phyloP scores from a whole-genome alignment of 805 yeast genomes.

The Ogataea haglerorum region DNA sequence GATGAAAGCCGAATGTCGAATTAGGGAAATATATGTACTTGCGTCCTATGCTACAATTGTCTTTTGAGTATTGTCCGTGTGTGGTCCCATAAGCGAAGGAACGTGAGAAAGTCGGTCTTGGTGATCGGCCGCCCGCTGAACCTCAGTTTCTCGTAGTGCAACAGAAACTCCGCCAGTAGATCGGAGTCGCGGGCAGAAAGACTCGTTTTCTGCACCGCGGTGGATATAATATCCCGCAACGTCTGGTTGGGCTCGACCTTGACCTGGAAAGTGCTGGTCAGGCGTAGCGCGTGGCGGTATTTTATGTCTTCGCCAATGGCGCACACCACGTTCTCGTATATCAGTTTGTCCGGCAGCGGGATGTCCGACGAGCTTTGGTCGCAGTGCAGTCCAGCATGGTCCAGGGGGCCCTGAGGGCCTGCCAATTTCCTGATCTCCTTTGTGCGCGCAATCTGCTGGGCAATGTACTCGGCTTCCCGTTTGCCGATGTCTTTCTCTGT shows the following conservation, averaged over 20 bases:
- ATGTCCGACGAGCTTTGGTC: conserved; percentile 4
- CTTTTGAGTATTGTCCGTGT: conserved; percentile 3
- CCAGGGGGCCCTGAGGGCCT: conserved; percentile 39
- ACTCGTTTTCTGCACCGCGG: conserved; percentile 9
- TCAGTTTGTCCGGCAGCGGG: conserved; percentile 27
- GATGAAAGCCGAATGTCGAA: conserved; percentile 59
- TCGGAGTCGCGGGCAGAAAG: conserved; percentile 10
- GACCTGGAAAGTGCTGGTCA: conserved; percentile 19
- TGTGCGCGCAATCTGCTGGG: conserved; percentile 40
- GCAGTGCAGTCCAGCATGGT: conserved; percentile 49
- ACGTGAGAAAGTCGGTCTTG: conserved; percentile 55
- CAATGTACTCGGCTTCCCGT: conserved; percentile 39
- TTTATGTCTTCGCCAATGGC: conserved; percentile 57
- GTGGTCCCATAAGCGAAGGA: conserved; percentile 45
- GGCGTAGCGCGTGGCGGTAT: conserved; percentile 33
- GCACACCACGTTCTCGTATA: conserved; percentile 56
- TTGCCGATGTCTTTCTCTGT: conserved; percentile 56
- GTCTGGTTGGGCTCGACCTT: conserved; percentile 21
- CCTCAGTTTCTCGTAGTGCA: conserved; percentile 62
- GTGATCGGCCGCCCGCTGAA: conserved; percentile 62
- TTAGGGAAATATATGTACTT: conserved; percentile 31
- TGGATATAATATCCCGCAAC: conserved; percentile 32
- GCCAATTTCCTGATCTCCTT: conserved; percentile 38
- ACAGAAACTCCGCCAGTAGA: conserved; percentile 35
- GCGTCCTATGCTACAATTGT: neutral